Evolutionary conservation across 345 rosid genomes (phyloP).

Genomic region (Pugionium dolabratum): DNA sequence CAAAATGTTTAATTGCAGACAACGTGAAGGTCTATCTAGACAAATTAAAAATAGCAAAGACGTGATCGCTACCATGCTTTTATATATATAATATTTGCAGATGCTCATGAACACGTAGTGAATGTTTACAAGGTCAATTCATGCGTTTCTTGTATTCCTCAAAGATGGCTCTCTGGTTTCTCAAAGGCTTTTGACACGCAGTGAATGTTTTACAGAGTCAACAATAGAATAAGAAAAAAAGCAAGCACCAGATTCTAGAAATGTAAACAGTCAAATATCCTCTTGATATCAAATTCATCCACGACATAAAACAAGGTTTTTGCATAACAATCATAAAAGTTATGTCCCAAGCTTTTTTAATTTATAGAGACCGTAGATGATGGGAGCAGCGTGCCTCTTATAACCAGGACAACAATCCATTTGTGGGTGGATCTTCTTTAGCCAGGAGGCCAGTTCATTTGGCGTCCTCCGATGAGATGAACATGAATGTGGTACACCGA

Average conservation of each 20-base stretch:
- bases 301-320: conserved; percentile 24
- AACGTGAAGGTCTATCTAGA: conserved; percentile 12
- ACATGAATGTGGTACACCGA: conserved; percentile 91
- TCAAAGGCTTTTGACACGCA: not conserved
- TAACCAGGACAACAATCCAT: conserved; percentile 7
- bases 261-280: conserved; percentile 15
- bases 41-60: conserved; percentile 27
- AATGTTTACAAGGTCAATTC: conserved; percentile 32
- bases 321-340: conserved; percentile 29
- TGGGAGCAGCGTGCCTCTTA: conserved; percentile 17
- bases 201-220: conserved; percentile 16
- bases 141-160: conserved; percentile 24
- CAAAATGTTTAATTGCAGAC: conserved; percentile 8
- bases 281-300: not conserved
- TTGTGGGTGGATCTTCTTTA: conserved; percentile 40
- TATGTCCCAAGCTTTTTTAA: conserved; percentile 23
- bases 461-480: conserved; percentile 94
- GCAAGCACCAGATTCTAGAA: conserved; percentile 11
- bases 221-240: not conserved
- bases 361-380: conserved; percentile 24
- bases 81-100: conserved; percentile 2
- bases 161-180: conserved; percentile 25
- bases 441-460: conserved; percentile 99
- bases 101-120: conserved; percentile 28
- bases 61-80: conserved; percentile 32